Evolutionary conservation across 176 grass and related monocot genomes (phyloP).

Genomic region (Poa annua): DNA sequence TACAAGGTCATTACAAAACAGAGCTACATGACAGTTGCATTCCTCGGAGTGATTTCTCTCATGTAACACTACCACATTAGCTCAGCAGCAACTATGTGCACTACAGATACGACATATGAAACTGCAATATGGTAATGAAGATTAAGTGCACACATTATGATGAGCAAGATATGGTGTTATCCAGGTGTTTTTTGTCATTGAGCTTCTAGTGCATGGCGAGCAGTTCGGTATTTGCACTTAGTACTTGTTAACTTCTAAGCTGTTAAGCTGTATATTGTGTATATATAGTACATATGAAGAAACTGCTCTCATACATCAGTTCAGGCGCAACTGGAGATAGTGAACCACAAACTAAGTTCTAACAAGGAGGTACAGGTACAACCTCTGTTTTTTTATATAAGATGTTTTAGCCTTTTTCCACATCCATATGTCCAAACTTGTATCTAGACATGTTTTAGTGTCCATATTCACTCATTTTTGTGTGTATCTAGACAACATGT

Average conservation of each 20-base stretch:
- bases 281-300: conserved; percentile 11
- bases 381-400: too few relatives aligned
- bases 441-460: too few relatives aligned
- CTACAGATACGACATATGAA: conserved; percentile 16
- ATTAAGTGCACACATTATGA: conserved; percentile 28
- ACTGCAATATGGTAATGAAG: background rate
- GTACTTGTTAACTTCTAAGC: background rate
- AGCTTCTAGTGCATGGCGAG: conserved; percentile 21
- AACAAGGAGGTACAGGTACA: too few relatives aligned
- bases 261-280: conserved; percentile 13
- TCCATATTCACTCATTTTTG: too few relatives aligned
- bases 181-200: background rate
- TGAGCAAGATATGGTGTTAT: conserved; percentile 7
- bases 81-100: background rate
- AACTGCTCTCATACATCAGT: conserved; percentile 13
- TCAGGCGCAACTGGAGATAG: conserved; percentile 5
- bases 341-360: conserved; percentile 30
- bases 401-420: too few relatives aligned
- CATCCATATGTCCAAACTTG: too few relatives aligned
- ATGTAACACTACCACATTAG: conserved; percentile 24
- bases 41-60: background rate
- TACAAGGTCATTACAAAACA: conserved; percentile 21
- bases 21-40: conserved; percentile 17
- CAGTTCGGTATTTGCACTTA: conserved; percentile 18
- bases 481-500: too few relatives aligned